Base-by-base conservation (phyloP, 805 yeast genomes). In the Hanseniaspora lindneri region DNA sequence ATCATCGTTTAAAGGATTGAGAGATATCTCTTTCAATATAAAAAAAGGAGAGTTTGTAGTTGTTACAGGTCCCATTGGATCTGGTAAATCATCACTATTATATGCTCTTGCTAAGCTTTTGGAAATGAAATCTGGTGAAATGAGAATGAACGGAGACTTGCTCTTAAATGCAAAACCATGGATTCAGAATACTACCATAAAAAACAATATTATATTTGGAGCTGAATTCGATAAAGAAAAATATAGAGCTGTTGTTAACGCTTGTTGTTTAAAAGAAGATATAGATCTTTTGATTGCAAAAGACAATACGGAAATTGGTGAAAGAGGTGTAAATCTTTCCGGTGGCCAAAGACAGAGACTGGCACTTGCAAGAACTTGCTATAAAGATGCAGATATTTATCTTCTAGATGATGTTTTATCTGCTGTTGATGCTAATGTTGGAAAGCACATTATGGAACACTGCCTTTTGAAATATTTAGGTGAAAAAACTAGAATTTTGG, bases 391-490 rank as follows among this genome's bases (percentile, higher is more conserved):
- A 11, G 80, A 79, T 54, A 76, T 79, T 11, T 66, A 78, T 41
- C 59, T 80, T 47, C 60, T 80, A 44, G 88, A 80, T 59, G 88
- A 80, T 57, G 82, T 80, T 17, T 67, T 80, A 40, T 73, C 80
- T 60, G 87, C 88, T 3, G 87, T 80, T n/a, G 87, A 80, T 60
- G 83, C 84, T 32, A 76, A 78, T 54, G 88, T 80, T 41, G 86
- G 85, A 4, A 71, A 73, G 52, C 82, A 78, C 56, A 79, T 80
- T 43, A 72, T 80, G 66, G 69, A 73, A 37, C 59, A 70, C 23
- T 82, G 88, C 58, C 57, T 82, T 42, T 47, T 70, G 51, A 83
- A 77, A 0, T 54, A 72, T 39, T 58, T 82, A 52, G 63, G 61
- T 41, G 63, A 63, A 13, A 72, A 70, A 54, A 83, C 89, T 1